These are phyloP conservation scores for Nicotiana benthamiana DNA, from an alignment of 257 asterid genomes.

Conservation along the genomic window DNA sequence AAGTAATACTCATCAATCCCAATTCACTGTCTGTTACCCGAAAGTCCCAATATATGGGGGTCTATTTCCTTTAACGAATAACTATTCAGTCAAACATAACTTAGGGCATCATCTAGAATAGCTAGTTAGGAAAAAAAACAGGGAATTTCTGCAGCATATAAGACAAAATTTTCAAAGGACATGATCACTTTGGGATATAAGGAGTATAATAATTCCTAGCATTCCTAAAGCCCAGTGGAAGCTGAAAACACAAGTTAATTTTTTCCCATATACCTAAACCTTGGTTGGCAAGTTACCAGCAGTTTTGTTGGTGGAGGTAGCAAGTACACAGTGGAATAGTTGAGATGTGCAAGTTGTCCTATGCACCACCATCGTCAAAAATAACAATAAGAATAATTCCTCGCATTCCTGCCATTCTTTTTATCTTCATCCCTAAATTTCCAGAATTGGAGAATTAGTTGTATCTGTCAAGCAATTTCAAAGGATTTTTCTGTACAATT, in stretches of 20 bases:
- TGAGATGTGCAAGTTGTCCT: too few relatives aligned
- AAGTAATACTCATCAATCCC: not conserved
- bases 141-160: not conserved
- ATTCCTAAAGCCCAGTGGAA: too few relatives aligned
- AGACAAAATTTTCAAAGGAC: not conserved
- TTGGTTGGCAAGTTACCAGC: too few relatives aligned
- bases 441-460: not conserved
- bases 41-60: not conserved
- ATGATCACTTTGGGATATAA: not conserved
- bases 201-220: not conserved
- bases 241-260: too few relatives aligned
- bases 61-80: not conserved
- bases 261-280: too few relatives aligned
- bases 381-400: too few relatives aligned
- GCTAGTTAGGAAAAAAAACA: not conserved
- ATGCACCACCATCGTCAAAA: too few relatives aligned
- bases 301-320: too few relatives aligned
- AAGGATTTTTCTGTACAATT: not conserved
- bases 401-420: not conserved
- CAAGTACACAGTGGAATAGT: too few relatives aligned
- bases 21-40: not conserved
- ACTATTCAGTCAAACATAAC: not conserved
- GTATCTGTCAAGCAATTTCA: not conserved
- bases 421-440: not conserved
- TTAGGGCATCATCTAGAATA: not conserved